Percentiles rank a stretch among this genome's conserved stretches.
Evolutionary conservation across 306 rosid genomes (phyloP).

Genomic region (Rosa multiflora): DNA sequence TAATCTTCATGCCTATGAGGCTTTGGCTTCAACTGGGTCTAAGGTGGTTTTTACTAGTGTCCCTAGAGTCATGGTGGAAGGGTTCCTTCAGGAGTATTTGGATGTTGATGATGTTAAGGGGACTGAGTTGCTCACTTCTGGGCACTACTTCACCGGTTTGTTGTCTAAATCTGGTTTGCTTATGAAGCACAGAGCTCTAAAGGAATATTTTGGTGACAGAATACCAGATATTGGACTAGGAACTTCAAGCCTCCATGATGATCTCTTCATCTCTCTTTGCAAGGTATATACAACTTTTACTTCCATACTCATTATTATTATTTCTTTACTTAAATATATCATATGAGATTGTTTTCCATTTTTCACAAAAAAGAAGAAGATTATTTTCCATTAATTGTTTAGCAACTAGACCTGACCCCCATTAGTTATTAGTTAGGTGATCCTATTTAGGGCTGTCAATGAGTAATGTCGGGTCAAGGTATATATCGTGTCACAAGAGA

Average conservation of each 20-base stretch:
- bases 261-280: slow-evolving; percentile 69
- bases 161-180: slow-evolving; percentile 51
- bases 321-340: neutral
- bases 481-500: too few species aligned
- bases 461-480: too few species aligned
- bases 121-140: slow-evolving; percentile 64
- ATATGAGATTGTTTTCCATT: neutral
- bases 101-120: slow-evolving; percentile 56
- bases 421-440: neutral
- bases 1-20: slow-evolving; percentile 52
- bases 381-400: neutral
- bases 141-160: slow-evolving; percentile 63
- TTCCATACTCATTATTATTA: neutral
- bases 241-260: slow-evolving; percentile 54
- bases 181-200: slow-evolving; percentile 64
- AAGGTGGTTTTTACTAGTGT: slow-evolving; percentile 63
- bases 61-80: slow-evolving; percentile 84
- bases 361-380: too few species aligned
- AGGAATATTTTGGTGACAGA: slow-evolving; percentile 62
- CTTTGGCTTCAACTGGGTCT: slow-evolving; percentile 47
- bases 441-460: too few species aligned
- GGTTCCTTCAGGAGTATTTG: slow-evolving; percentile 70
- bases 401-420: slow-evolving; percentile 3
- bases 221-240: slow-evolving; percentile 80
- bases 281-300: slow-evolving; percentile 45